Evolutionary conservation across 257 asterid species (phyloP).

Genomic region (Fraxinus cuspidata): DNA sequence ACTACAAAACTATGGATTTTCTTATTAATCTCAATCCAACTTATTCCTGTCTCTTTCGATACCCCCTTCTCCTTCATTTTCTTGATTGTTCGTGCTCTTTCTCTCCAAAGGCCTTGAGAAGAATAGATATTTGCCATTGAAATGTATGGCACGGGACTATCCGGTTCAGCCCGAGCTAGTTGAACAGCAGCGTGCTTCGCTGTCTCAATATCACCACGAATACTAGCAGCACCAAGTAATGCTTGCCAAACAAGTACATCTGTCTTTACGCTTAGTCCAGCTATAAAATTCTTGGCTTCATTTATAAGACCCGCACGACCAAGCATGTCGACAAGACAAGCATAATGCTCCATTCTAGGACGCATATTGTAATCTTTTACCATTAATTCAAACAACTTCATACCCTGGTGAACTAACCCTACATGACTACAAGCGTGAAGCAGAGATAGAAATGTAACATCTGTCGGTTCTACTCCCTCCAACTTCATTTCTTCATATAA

Average conservation of each 20-base stretch:
- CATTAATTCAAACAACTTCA: slow-evolving; percentile 69
- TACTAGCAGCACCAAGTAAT: slow-evolving; percentile 74
- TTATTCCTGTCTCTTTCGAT: slow-evolving; percentile 63
- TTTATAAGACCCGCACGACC: slow-evolving; percentile 76
- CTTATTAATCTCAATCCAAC: slow-evolving; percentile 80
- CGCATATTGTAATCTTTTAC: slow-evolving; percentile 42
- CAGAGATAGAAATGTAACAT: slow-evolving; percentile 74
- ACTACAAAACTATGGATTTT: slow-evolving; percentile 64
- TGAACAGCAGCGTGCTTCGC: slow-evolving; percentile 75
- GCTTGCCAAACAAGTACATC: slow-evolving; percentile 76
- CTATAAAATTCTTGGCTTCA: slow-evolving; percentile 70
- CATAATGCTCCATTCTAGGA: slow-evolving; percentile 85
- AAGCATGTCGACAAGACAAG: slow-evolving; percentile 81
- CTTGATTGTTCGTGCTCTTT: slow-evolving; percentile 64
- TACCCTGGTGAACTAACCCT: slow-evolving; percentile 63
- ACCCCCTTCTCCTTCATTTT: slow-evolving; percentile 71
- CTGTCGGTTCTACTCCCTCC: slow-evolving; percentile 53
- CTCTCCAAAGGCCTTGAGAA: slow-evolving; percentile 66
- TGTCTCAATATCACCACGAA: slow-evolving; percentile 52
- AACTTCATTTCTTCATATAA: slow-evolving; percentile 58
- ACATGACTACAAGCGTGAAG: slow-evolving; percentile 89
- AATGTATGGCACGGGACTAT: slow-evolving; percentile 54
- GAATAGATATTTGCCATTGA: slow-evolving; percentile 83
- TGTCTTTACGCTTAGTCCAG: slow-evolving; percentile 56
- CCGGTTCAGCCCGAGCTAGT: slow-evolving; percentile 54